These are phyloP conservation scores for Backusella psychrophila DNA, from an alignment of 192 early-diverging fungal species.

Conservation along the genomic window DNA sequence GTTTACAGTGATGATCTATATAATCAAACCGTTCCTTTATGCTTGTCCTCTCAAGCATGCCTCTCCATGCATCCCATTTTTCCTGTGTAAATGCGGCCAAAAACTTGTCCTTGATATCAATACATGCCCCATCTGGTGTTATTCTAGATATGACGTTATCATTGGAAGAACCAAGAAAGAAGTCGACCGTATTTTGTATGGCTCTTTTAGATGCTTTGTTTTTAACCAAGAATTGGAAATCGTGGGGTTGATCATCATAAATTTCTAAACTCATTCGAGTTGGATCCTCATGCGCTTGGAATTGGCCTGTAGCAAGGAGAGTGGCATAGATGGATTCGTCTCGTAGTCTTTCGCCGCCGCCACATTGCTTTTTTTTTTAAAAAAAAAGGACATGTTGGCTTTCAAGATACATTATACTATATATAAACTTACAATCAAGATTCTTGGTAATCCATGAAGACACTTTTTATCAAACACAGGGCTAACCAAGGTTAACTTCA, in stretches of 20 bases:
- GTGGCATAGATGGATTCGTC: slow-evolving; percentile 49
- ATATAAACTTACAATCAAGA: slow-evolving; percentile 40
- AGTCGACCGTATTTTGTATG: slow-evolving; percentile 10
- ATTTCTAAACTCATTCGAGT: slow-evolving; percentile 40
- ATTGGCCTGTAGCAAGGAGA: slow-evolving; percentile 27
- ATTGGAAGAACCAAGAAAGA: background rate
- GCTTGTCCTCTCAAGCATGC: background rate
- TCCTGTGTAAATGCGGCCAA: background rate
- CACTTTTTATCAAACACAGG: slow-evolving; percentile 38
- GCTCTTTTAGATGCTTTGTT: background rate
- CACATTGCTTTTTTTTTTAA: slow-evolving; percentile 33
- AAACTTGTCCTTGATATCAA: background rate
- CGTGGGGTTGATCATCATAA: slow-evolving; percentile 54
- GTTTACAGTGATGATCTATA: background rate
- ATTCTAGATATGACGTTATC: background rate
- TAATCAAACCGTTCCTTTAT: slow-evolving; percentile 1
- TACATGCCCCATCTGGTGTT: background rate
- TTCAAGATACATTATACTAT: background rate
- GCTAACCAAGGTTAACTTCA: slow-evolving; percentile 43
- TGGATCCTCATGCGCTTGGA: background rate
- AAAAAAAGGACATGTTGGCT: background rate
- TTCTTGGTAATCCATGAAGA: slow-evolving; percentile 37
- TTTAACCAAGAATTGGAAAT: slow-evolving; percentile 37
- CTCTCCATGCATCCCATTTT: background rate
- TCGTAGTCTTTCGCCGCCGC: slow-evolving; percentile 40